These are phyloP conservation scores for Cercospora zeina DNA, from an alignment of 2,329 filamentous ascomycete species.

Conservation along the genomic window DNA sequence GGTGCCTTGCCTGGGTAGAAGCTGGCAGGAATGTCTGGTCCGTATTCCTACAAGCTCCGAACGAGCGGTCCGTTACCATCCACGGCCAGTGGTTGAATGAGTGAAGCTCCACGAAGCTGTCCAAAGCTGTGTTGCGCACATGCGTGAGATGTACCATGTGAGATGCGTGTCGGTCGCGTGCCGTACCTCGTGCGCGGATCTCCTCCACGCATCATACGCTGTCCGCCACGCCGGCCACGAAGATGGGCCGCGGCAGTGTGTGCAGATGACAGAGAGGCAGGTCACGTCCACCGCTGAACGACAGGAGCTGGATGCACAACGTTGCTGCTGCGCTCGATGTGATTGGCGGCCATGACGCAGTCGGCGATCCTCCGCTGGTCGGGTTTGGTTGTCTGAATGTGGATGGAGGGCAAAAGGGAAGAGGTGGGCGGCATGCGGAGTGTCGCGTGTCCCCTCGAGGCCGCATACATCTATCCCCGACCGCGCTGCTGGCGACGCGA, in stretches of 20 bases:
- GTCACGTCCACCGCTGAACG: slow-evolving; percentile 11
- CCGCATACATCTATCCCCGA: neutral
- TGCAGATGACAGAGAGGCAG: slow-evolving; percentile 10
- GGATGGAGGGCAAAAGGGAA: neutral
- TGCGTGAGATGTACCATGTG: neutral
- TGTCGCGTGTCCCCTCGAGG: slow-evolving; percentile 1
- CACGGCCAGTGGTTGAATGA: too few relatives aligned
- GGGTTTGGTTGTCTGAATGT: neutral
- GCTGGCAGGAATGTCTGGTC: too few relatives aligned
- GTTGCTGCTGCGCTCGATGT: slow-evolving; percentile 3
- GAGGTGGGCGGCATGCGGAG: neutral
- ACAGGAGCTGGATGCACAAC: slow-evolving; percentile 12
- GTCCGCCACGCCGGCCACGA: neutral
- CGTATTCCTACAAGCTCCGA: too few relatives aligned
- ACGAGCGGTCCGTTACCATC: too few relatives aligned
- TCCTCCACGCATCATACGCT: neutral
- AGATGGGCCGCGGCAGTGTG: slow-evolving; percentile 10
- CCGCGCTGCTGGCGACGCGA: neutral
- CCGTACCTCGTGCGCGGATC: neutral
- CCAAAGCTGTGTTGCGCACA: neutral
- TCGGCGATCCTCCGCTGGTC: slow-evolving; percentile 2
- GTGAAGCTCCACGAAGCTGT: neutral
- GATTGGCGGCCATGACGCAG: slow-evolving; percentile 6
- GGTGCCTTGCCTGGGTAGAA: too few relatives aligned
- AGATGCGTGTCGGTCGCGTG: too few relatives aligned